A percentile compares a stretch with the other conserved stretches of the same genome.
These are phyloP conservation scores for Aspergillus cejpii DNA, from an alignment of 2,329 filamentous ascomycete species.

Conservation along the genomic window DNA sequence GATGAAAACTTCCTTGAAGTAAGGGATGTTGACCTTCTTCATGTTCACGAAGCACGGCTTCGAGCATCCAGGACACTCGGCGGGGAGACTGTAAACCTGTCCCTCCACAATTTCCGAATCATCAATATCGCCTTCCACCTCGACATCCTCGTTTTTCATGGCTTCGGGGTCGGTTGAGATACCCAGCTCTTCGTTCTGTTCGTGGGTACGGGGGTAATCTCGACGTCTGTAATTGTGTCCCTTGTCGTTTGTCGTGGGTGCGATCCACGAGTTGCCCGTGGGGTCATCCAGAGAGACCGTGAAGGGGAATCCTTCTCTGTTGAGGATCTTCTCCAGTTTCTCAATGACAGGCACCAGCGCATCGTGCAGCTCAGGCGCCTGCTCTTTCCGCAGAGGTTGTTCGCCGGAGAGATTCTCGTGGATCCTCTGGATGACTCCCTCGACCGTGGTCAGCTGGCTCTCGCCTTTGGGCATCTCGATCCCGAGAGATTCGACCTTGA, in stretches of 20 bases:
- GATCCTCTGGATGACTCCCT: conserved; percentile 74
- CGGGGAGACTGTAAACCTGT: conserved; percentile 87
- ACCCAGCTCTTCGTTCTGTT: conserved; percentile 81
- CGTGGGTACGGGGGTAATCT: conserved; percentile 73
- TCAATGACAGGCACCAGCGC: conserved; percentile 72
- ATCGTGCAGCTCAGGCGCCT: conserved; percentile 67
- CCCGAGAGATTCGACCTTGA: conserved; percentile 85
- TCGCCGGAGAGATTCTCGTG: conserved; percentile 73
- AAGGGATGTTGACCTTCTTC: conserved; percentile 97
- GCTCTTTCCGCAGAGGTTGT: conserved; percentile 72
- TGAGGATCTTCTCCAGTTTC: conserved; percentile 68
- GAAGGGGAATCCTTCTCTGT: conserved; percentile 76
- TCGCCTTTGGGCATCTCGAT: conserved; percentile 87
- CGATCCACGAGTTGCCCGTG: conserved; percentile 93
- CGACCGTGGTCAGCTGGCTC: conserved; percentile 87
- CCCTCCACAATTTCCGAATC: conserved; percentile 84
- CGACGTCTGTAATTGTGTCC: conserved; percentile 85
- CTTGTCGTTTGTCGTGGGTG: conserved; percentile 66
- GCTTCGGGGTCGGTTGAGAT: conserved; percentile 50
- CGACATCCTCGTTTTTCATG: conserved; percentile 23
- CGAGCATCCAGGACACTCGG: conserved; percentile 84
- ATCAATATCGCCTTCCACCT: conserved; percentile 50
- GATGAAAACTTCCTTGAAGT: conserved; percentile 94
- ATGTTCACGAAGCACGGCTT: conserved; percentile 85
- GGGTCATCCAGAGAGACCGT: conserved; percentile 82